Base-by-base conservation (phyloP, 176 grass and related monocot species). In the Cenchrus fungigraminus region DNA sequence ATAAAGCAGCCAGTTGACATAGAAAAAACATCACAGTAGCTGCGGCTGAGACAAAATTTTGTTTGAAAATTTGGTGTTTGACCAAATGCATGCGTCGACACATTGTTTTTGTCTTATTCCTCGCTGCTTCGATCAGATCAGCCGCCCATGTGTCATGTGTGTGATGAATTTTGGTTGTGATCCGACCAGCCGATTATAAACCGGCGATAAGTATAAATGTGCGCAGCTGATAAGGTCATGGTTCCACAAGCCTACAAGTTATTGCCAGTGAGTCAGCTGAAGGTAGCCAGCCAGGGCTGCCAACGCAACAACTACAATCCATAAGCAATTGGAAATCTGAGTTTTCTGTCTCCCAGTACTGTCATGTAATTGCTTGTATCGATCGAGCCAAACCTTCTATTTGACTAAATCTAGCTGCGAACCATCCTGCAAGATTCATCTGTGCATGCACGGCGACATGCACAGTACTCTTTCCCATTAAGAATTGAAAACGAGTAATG, bases 131-230 rank as follows among this genome's bases (percentile, higher is more conserved):
- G 17, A 77, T 65, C 77, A 77, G 71, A 77, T 65, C 77, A 77
- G 71, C 77, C 49, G 78, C 83, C 83, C 78, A 77, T 82, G 83
- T 79, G 82, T 80, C 37, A 40, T 40, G 37, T 40, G 37, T 40
- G 37, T 10, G 58, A 28, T 28, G 78, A 50, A 32, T 53, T 40
- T 40, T 4, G 37, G 37, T 40, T 54, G 17, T 82, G 83, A 76
- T 80, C 68, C 4, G 70, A 47, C 40, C 34, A 68, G 4, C 63
- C 8, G 78, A 82, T 66, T 90, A 81, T 76, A 76, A 57, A 68
- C 28, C 6, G 17, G 25, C 17, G 74, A 84, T 67, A 74, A 66
- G 58, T 28, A 58, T 20, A 6, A 2, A 3, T 44, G 0, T 44
- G 0, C 31, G 9, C 1, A 15, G 6, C 54, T 83, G 84, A 79